A percentile compares a stretch with the other conserved stretches of the same genome.
Evolutionary conservation across 2,329 filamentous ascomycete species (phyloP).

Genomic region (Curvularia spicifera): DNA sequence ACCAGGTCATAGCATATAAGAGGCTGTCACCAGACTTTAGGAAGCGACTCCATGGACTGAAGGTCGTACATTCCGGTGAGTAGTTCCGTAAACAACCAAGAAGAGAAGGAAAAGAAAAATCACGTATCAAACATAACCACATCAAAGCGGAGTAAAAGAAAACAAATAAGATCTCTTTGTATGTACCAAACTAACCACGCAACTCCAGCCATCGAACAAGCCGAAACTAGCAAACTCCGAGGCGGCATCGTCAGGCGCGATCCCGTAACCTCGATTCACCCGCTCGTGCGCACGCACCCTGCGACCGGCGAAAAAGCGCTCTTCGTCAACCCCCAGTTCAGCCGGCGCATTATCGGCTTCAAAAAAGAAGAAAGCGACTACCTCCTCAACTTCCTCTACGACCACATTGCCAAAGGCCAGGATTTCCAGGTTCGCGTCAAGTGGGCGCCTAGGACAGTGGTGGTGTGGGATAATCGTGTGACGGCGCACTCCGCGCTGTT

Average conservation of each 20-base stretch:
- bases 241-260: conserved; percentile 77
- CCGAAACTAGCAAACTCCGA: conserved; percentile 68
- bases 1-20: conserved; percentile 80
- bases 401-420: conserved; percentile 73
- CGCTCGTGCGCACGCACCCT: conserved; percentile 80
- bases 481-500: conserved; percentile 79
- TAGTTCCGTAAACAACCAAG: neutral
- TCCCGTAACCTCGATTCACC: conserved; percentile 75
- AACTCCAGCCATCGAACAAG: conserved; percentile 69
- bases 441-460: conserved; percentile 80
- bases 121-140: too few species aligned
- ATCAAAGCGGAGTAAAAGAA: neutral
- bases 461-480: conserved; percentile 86
- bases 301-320: conserved; percentile 81
- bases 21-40: conserved; percentile 80
- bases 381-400: conserved; percentile 76
- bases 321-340: conserved; percentile 85
- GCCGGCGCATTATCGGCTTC: conserved; percentile 77
- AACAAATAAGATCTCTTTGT: neutral
- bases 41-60: conserved; percentile 78
- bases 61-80: conserved; percentile 77
- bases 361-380: conserved; percentile 87
- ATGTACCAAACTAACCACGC: neutral
- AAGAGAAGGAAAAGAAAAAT: neutral
- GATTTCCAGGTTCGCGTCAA: conserved; percentile 77